Evolutionary conservation across 2,329 filamentous ascomycete species (phyloP).

Genomic region (Beauveria caledonica): DNA sequence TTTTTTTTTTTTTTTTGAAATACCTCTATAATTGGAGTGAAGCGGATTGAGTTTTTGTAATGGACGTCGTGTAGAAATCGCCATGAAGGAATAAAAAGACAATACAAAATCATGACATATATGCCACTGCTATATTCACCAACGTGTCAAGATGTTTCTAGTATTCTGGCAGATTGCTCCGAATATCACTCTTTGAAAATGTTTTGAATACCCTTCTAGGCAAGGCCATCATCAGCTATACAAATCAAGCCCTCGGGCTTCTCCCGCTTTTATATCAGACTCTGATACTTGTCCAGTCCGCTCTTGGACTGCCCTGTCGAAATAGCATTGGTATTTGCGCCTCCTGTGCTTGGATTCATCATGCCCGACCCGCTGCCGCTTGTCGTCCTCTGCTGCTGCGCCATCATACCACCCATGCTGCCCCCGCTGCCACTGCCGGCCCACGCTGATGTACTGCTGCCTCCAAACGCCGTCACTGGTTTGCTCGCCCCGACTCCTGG

Average conservation of each 20-base stretch:
- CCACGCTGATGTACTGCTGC: slow-evolving; percentile 10
- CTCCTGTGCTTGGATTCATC: slow-evolving; percentile 18
- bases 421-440: slow-evolving; percentile 12
- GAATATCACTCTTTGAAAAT: no score
- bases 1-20: no score
- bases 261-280: slow-evolving; percentile 44
- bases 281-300: slow-evolving; percentile 61
- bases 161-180: no score
- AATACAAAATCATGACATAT: no score
- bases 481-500: slow-evolving; percentile 24
- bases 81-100: no score
- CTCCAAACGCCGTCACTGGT: slow-evolving; percentile 19
- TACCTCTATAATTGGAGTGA: neutral
- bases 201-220: neutral
- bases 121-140: no score
- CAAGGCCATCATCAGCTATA: neutral
- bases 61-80: neutral
- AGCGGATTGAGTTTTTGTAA: neutral
- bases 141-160: no score
- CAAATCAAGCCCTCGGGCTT: neutral
- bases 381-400: slow-evolving; percentile 13
- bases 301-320: slow-evolving; percentile 31
- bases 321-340: slow-evolving; percentile 18
- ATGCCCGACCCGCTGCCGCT: slow-evolving; percentile 14
- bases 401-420: slow-evolving; percentile 16